Base-by-base conservation (phyloP, 1,284 basidiomycete genomes). In the Athelia psychrophila region DNA sequence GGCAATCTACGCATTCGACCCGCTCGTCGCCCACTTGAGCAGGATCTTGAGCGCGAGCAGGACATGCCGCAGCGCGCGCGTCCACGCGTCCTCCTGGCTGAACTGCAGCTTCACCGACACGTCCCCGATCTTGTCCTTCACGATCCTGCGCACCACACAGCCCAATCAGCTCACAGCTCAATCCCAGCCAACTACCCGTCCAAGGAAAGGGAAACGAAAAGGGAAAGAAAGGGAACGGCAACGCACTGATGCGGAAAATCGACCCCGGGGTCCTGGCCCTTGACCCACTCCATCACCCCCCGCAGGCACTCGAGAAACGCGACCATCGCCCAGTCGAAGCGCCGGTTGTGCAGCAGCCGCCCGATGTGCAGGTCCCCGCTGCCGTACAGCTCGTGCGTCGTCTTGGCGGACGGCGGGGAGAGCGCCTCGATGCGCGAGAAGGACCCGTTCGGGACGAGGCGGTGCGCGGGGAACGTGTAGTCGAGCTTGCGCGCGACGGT, bases 281-380 rank as follows among this genome's bases (percentile, higher is more conserved):
- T 84, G 33, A 93, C 90, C 62, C 86, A 84, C 50, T 96, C 94
- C 67, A 91, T 86, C 35, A 98, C 73, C 64, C 98, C 94, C 58
- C 93, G 86, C 40, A 99, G 74, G 64, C 95, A 98, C 56, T 98
- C 95, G 44, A 99, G 78, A 60, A 99, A 93, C 2, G 93, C 93
- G 3, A 96, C 92, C 87, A 99, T 96, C 2, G 90, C 97, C 58
- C 91, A 84, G 69, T 98, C 96, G 70, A 99, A 99, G 16, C 96
- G 81, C 23, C 96, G 82, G 63, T 97, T 97, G 65, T 98, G 95
- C 40, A 98, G 75, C 16, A 99, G 67, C 27, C 95, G 83, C 0
- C 91, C 88, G 54, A 96, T 77, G 57, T 95, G 89, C 47, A 97
- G 76, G 65, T 98, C 94, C 5, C 92, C 92, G 2, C 93, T 95